Evolutionary conservation across 768 basidiomycete genomes (phyloP), one percentile per base, ranked within the genome.

Genomic region (Clavaria fumosa): DNA sequence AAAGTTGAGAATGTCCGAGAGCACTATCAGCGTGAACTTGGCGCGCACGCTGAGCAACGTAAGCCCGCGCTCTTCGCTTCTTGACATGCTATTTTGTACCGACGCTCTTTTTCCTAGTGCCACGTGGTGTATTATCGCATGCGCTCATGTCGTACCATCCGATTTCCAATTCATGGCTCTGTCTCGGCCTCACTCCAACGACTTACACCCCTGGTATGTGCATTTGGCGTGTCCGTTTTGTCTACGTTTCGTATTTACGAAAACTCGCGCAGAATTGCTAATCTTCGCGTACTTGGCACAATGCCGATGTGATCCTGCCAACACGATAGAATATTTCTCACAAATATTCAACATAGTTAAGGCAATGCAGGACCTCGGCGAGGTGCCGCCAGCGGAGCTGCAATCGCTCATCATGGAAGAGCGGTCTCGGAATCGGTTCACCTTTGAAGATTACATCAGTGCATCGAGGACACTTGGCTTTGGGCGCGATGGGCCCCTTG

Each of bases 41-140:
- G 83, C 12, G 78, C 81, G 4, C 80, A 84, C 55, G 70, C 74
- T 20, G 73, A 76, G 42, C 83, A 86, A 53, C 75, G 83, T 84
- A 47, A 45, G 73, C 18, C 17, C n/a, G n/a, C n/a, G n/a, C n/a
- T n/a, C 7, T 18, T 18, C 18, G 4, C 3, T 15, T 2, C 12
- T 9, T 23, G 27, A 14, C 26, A 32, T 11, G 9, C 9, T 4
- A n/a, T n/a, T n/a, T n/a, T n/a, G n/a, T 18, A 27, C 31, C 14
- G 24, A 26, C 14, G 19, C 30, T 7, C 36, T 17, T 20, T 3
- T 14, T 7, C 19, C 7, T 28, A 60, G 80, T 82, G 41, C 61
- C 69, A 41, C 69, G 77, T 26, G 66, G 67, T 12, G 56, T 67
- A 15, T 57, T 72, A 3, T 60, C 63, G 5, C 57, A 60, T 14